These are phyloP conservation scores for Austroboletus rostrupii DNA, from an alignment of 1,284 basidiomycete genomes.

Conservation along the genomic window DNA sequence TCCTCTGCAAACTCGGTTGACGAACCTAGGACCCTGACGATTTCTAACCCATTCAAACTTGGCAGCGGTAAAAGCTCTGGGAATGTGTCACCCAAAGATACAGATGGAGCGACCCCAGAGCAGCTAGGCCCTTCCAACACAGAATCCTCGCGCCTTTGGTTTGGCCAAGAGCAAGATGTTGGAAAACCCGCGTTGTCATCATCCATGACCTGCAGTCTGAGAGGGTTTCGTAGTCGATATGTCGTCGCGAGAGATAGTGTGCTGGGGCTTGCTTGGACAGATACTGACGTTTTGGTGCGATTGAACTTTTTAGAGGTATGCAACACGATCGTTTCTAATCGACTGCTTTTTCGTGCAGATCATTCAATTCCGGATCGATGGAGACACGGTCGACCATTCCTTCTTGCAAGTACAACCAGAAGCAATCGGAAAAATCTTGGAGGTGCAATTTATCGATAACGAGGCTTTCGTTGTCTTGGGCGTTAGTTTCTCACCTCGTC, in stretches of 20 bases:
- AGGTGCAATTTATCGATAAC: slow-evolving; percentile 22
- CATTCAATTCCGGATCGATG: slow-evolving; percentile 21
- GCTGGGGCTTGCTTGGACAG: slow-evolving; percentile 26
- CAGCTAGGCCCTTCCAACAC: slow-evolving; percentile 7
- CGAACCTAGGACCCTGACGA: slow-evolving; percentile 27
- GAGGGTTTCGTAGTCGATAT: slow-evolving; percentile 22
- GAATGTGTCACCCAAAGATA: slow-evolving; percentile 31
- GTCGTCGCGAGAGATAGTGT: slow-evolving; percentile 20
- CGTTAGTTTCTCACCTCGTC: slow-evolving; percentile 12
- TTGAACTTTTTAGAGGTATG: background rate
- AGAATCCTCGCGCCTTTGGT: slow-evolving; percentile 21
- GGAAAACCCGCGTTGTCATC: slow-evolving; percentile 20
- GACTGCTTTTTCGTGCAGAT: slow-evolving; percentile 7
- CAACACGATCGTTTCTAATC: background rate
- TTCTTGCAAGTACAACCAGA: slow-evolving; percentile 16
- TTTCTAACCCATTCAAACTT: slow-evolving; percentile 61
- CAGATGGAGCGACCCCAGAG: background rate
- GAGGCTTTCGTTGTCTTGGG: slow-evolving; percentile 25
- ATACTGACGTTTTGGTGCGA: slow-evolving; percentile 27
- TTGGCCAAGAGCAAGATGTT: slow-evolving; percentile 24
- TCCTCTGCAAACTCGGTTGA: slow-evolving; percentile 19
- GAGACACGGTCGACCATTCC: background rate
- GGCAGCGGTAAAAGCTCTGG: slow-evolving; percentile 20
- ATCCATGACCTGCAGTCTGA: slow-evolving; percentile 9
- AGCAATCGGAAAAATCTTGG: slow-evolving; percentile 18